Evolutionary conservation across 2,329 filamentous ascomycete species (phyloP), one percentile per base, ranked within the genome.

Genomic region (Anthostomella pinea): DNA sequence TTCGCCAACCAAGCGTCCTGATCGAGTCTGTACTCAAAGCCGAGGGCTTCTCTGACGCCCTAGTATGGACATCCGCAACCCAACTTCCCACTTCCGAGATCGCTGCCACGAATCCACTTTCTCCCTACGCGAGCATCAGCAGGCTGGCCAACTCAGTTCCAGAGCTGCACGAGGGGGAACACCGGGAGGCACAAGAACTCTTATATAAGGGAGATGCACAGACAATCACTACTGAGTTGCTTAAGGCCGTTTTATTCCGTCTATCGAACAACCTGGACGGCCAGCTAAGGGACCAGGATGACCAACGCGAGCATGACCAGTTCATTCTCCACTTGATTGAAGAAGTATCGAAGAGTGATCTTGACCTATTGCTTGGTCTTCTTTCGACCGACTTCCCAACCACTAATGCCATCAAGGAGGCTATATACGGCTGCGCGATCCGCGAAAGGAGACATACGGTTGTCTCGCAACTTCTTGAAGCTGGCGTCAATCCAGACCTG

Each of bases 191-290:
- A 5, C 16, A 26, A 9, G 4, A 14, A 20, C 22, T 30, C 26
- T 34, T 33, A 7, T 24, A 26, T 13, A 9, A 3, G 18, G 20
- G 25, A 7, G 25, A 25, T 8, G 20, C 24, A n/a, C 21, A 24
- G 18, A 20, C 20, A 3, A 33, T 43, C 16, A 32, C 29, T 18
- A 26, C 13, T 3, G 35, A 35, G 17, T 26, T 31, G 20, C 35
- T 39, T 9, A 39, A 36, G 13, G 21, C 33, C 17, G 30, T 43
- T 11, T 14, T 43, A 3, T 43, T 35, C 15, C 25, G 21, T 3
- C 15, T 38, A 3, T 31, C 39, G 30, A 42, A 42, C 30, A 42
- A 42, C 4, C n/a, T n/a, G n/a, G n/a, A n/a, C n/a, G n/a, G n/a
- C n/a, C n/a, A n/a, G n/a, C n/a, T n/a, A n/a, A n/a, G n/a, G n/a